Base-by-base conservation (phyloP, 2,329 filamentous ascomycete genomes). In the Shiraia bambusicola region DNA sequence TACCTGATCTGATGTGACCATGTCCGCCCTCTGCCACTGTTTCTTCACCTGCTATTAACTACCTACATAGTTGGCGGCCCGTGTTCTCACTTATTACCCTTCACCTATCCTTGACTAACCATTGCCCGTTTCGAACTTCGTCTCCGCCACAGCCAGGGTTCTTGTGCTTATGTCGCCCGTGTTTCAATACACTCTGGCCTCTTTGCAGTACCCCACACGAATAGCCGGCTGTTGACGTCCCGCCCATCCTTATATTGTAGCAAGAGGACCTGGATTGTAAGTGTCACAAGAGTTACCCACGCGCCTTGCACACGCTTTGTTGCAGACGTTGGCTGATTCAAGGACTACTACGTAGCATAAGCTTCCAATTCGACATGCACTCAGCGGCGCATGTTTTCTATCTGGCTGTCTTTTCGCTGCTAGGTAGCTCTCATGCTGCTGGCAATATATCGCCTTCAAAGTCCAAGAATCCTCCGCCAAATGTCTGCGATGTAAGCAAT, bases 361-460 rank as follows among this genome's bases (percentile, higher is more conserved):
- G 8, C 19, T 8, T 22, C 19, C 4, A 4, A 22, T 22, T 22
- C 19, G 59, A 47, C 28, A 82, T 82, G 79, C 76, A 72, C 55
- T 67, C 73, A 42, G 76, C 78, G 39, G 72, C 76, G 43, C 73
- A 74, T 50, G 62, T 77, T 29, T 83, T 84, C 67, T 84, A 80
- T 65, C 72, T 84, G 42, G 81, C 81, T 40, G 72, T 82, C 50
- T 83, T 84, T 60, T 72, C 79, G 53, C 72, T 84, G 56, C 71
- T 82, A 47, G 69, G 72, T 42, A 66, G 73, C 35, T 71, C 72
- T 40, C 72, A 75, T 58, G 78, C 72, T 43, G 54, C 44, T 6
- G 50, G 47, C 39, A 63, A 63, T 51, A 59, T 47, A 35, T 45
- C 55, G 42, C 65, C 63, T 61, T 72, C 63, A 52, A 67, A 67